phyloP scores from a whole-genome alignment of 2,329 filamentous ascomycete genomes.

The Diaporthe sp. region DNA sequence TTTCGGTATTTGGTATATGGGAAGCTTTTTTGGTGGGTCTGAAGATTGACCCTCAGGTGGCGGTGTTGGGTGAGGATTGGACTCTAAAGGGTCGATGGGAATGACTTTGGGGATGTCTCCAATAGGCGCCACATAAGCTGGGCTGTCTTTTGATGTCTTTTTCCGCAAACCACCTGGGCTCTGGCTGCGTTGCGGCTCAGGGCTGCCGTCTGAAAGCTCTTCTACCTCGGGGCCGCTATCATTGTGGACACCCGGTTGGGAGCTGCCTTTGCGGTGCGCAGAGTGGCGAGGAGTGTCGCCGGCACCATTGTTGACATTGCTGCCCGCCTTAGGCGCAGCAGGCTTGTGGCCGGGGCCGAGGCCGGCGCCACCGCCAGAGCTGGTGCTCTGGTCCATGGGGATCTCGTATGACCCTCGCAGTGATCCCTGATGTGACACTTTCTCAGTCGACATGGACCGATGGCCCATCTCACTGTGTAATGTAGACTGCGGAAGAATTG shows the following conservation, averaged over 20 bases:
- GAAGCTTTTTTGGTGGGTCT: conserved; percentile 46
- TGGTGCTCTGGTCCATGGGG: conserved; percentile 31
- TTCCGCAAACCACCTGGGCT: conserved; percentile 33
- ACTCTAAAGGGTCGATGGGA: conserved; percentile 53
- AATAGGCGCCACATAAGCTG: conserved; percentile 58
- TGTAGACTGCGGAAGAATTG: not conserved
- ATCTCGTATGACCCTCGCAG: conserved; percentile 35
- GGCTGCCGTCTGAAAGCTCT: conserved; percentile 31
- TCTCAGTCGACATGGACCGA: conserved; percentile 27
- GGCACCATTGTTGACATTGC: conserved; percentile 13
- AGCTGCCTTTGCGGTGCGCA: conserved; percentile 1
- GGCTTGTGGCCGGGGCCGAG: conserved; percentile 21
- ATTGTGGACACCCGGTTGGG: not conserved
- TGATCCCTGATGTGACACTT: conserved; percentile 35
- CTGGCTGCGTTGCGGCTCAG: conserved; percentile 2
- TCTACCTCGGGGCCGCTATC: conserved; percentile 38
- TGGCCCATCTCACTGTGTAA: not conserved
- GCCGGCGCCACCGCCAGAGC: conserved; percentile 21
- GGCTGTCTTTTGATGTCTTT: conserved; percentile 44
- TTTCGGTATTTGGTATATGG: conserved; percentile 47
- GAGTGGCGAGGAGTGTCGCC: not conserved
- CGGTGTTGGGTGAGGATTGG: conserved; percentile 25
- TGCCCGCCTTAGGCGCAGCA: conserved; percentile 27
- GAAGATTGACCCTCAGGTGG: conserved; percentile 8
- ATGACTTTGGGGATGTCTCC: conserved; percentile 51